phyloP scores from a whole-genome alignment of 768 basidiomycete species.

The Pleurotus ostreatus region DNA sequence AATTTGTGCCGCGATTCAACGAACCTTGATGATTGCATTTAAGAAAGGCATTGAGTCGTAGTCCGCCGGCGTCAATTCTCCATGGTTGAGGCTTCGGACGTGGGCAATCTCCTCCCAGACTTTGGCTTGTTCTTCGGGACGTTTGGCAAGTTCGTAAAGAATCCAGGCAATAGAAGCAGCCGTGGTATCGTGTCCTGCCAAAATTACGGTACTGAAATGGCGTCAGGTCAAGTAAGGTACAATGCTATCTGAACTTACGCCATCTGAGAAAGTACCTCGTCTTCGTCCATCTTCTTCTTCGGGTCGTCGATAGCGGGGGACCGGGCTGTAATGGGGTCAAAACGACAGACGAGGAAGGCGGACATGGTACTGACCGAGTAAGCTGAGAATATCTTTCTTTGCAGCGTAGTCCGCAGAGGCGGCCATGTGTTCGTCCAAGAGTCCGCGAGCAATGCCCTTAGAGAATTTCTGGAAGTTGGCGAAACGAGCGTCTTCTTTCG shows the following conservation, averaged over 20 bases:
- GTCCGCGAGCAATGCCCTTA: not conserved
- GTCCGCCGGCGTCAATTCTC: slow-evolving; percentile 40
- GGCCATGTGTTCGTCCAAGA: not conserved
- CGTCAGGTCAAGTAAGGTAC: not conserved
- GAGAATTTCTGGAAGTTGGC: not conserved
- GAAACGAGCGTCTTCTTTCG: not conserved
- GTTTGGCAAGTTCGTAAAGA: slow-evolving; percentile 22
- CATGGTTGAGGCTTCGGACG: slow-evolving; percentile 23
- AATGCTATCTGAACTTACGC: slow-evolving; percentile 9
- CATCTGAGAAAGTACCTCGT: slow-evolving; percentile 16
- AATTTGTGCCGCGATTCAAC: not conserved
- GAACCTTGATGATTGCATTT: slow-evolving; percentile 41
- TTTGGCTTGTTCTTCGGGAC: slow-evolving; percentile 25
- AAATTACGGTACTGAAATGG: slow-evolving; percentile 6
- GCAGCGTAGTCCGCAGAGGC: not conserved
- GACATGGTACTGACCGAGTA: not conserved
- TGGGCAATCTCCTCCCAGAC: slow-evolving; percentile 14
- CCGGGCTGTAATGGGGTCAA: not conserved
- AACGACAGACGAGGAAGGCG: not conserved
- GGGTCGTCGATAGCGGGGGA: slow-evolving; percentile 4
- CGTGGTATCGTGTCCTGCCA: slow-evolving; percentile 17
- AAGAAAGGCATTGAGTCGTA: slow-evolving; percentile 49
- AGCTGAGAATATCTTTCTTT: slow-evolving; percentile 27
- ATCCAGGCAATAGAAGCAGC: slow-evolving; percentile 22
- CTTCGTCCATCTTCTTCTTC: slow-evolving; percentile 14